phyloP scores from a whole-genome alignment of 345 rosid species.

The Eucalyptus shirleyi region DNA sequence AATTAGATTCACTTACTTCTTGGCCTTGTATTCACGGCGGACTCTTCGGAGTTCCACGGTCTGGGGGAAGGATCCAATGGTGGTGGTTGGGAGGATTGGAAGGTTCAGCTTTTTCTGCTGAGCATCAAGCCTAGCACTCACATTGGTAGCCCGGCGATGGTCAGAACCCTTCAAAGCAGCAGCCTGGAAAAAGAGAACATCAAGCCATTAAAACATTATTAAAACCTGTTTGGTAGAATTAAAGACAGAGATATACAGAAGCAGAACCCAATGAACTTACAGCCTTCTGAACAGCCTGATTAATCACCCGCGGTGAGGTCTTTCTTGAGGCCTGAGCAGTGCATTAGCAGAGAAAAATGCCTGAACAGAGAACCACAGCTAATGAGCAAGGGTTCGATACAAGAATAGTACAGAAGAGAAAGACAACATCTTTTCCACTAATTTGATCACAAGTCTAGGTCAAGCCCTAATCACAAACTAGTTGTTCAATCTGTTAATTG shows the following conservation, averaged over 20 bases:
- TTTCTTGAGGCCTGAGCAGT: constrained; percentile 83
- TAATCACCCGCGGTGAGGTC: constrained; percentile 85
- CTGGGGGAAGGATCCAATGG: constrained; percentile 97
- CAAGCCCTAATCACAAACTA: neutral
- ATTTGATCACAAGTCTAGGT: neutral
- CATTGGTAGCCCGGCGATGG: constrained; percentile 86
- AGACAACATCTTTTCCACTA: neutral
- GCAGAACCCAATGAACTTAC: constrained; percentile 29
- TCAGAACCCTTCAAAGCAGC: constrained; percentile 89
- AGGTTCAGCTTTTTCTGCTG: constrained; percentile 97
- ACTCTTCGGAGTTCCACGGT: constrained; percentile 90
- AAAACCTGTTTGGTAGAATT: neutral
- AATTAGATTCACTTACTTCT: constrained; percentile 42
- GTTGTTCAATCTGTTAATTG: neutral
- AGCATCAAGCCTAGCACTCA: constrained; percentile 79
- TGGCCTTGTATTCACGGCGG: constrained; percentile 98
- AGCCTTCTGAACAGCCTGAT: constrained; percentile 91
- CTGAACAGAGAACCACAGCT: constrained; percentile 14
- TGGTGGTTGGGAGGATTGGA: constrained; percentile 91
- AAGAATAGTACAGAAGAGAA: neutral
- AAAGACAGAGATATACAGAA: neutral
- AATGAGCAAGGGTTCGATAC: neutral
- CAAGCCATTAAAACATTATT: neutral
- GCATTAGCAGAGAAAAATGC: constrained; percentile 72
- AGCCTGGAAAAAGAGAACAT: constrained; percentile 43